Conservation (phyloP, 2,329 filamentous ascomycete species). For the Aureobasidium namibiae region DNA sequence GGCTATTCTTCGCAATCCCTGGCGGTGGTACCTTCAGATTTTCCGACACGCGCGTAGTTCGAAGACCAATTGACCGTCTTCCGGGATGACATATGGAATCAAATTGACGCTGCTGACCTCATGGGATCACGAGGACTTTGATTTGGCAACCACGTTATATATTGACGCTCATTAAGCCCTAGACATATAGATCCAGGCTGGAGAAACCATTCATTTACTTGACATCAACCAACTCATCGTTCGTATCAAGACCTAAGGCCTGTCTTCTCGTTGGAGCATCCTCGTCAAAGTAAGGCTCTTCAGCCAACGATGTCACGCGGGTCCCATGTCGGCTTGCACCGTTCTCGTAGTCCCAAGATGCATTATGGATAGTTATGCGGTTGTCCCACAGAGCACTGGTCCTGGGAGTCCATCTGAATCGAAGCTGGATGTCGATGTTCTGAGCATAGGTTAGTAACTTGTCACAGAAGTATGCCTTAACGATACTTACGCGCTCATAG, state of each 20-base stretch:
- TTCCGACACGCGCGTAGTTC: no score
- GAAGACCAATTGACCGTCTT: no score
- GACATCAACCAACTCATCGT: neutral
- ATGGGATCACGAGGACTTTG: no score
- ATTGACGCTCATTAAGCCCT: no score
- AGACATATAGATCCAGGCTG: no score
- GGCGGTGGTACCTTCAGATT: no score
- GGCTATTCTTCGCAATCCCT: neutral
- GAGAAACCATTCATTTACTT: no score
- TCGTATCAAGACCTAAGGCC: constrained; percentile 50
- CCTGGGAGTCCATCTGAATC: constrained; percentile 61
- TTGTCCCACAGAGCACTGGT: constrained; percentile 68
- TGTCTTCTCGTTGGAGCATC: constrained; percentile 58
- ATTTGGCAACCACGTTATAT: no score
- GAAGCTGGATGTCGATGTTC: constrained; percentile 63
- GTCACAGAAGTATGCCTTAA: neutral
- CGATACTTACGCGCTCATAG: constrained; percentile 44
- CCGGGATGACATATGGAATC: no score
- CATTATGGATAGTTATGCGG: constrained; percentile 65
- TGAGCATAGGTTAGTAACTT: neutral
- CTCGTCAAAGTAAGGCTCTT: constrained; percentile 61
- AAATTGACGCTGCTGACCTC: no score
- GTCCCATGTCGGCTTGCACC: constrained; percentile 62
- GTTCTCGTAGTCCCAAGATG: constrained; percentile 65
- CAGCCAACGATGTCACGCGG: constrained; percentile 60